Evolutionary conservation across 2,329 filamentous ascomycete genomes (phyloP), one percentile per base, ranked within the genome.

Genomic region (Pseudogymnoascus sp.): DNA sequence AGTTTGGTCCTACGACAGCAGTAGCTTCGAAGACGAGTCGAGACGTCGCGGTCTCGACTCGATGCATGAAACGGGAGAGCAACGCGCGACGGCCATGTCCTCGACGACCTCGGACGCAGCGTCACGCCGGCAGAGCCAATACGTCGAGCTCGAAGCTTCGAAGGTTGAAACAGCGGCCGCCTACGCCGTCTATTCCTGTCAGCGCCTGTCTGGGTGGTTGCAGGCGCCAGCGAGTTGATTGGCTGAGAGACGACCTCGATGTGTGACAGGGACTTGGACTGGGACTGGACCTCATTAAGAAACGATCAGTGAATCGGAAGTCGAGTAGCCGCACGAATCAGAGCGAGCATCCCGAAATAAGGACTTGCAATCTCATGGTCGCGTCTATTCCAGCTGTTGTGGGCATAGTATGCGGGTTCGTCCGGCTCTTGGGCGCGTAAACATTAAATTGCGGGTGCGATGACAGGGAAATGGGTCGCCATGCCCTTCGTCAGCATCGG

Each of bases 141-240:
- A 8, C 43, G 6, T 50, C 24, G 12, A 50, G 43, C 24, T 50
- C 24, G 24, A 28, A 50, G 43, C 24, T 50, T 8, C 1, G 4
- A 22, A n/a, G 43, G 43, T 50, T 50, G 43, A 50, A 50, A 50
- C 43, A 28, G 43, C 14, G 24, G 43, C 43, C 43, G 43, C 43
- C 43, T 28, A 16, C 24, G 43, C 43, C 43, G 14, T 50, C 24
- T 50, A 50, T 50, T 50, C 43, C 43, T 50, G 43, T 50, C 43
- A 50, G 56, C 56, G 31, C 31, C 35, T 60, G 56, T 37, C 22
- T 60, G 56, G 56, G 56, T 26, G 56, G 31, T 60, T 37, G 56
- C 35, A 60, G 56, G 5, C 56, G 56, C 56, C 56, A 26, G 31
- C 11, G 22, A 38, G 2, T 35, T 60, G 56, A 60, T 60, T 60